Evolutionary conservation across 495 filamentous ascomycete genomes (phyloP).

Genomic region (Tuber umbilicatum): DNA sequence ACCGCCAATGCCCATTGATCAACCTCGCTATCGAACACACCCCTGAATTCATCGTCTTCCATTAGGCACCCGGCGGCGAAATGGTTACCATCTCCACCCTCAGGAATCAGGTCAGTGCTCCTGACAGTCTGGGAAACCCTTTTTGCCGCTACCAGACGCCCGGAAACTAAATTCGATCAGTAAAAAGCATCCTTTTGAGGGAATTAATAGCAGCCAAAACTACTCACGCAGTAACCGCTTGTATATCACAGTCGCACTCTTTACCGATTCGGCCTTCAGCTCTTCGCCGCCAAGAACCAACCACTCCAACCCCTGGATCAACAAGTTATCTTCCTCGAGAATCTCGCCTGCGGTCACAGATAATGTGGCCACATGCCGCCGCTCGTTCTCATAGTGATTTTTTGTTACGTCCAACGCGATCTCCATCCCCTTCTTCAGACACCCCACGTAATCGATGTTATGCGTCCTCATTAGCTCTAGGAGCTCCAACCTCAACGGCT

Average conservation of each 20-base stretch:
- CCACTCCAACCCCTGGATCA: conserved; percentile 83
- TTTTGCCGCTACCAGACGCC: conserved; percentile 39
- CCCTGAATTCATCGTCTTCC: conserved; percentile 3
- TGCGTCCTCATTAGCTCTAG: conserved; percentile 52
- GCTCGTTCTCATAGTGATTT: conserved; percentile 25
- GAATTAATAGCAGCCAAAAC: conserved; percentile 8
- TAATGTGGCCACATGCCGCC: conserved; percentile 37
- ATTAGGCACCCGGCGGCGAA: not conserved
- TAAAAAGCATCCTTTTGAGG: conserved; percentile 15
- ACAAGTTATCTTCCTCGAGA: conserved; percentile 59
- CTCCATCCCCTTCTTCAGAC: conserved; percentile 46
- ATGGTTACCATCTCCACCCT: conserved; percentile 14
- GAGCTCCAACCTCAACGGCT: conserved; percentile 48
- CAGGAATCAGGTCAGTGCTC: conserved; percentile 30
- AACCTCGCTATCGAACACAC: conserved; percentile 17
- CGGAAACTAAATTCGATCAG: conserved; percentile 35
- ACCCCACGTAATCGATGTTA: conserved; percentile 50
- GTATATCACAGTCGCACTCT: conserved; percentile 60
- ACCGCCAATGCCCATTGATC: conserved; percentile 17
- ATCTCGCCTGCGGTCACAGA: conserved; percentile 57
- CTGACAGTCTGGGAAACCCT: conserved; percentile 30
- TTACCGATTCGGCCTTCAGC: conserved; percentile 65
- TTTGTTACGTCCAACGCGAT: conserved; percentile 29
- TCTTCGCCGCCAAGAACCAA: conserved; percentile 65
- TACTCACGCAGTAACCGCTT: conserved; percentile 64